Conservation (phyloP, 768 basidiomycete species). For the Phanerochaete carnosa region DNA sequence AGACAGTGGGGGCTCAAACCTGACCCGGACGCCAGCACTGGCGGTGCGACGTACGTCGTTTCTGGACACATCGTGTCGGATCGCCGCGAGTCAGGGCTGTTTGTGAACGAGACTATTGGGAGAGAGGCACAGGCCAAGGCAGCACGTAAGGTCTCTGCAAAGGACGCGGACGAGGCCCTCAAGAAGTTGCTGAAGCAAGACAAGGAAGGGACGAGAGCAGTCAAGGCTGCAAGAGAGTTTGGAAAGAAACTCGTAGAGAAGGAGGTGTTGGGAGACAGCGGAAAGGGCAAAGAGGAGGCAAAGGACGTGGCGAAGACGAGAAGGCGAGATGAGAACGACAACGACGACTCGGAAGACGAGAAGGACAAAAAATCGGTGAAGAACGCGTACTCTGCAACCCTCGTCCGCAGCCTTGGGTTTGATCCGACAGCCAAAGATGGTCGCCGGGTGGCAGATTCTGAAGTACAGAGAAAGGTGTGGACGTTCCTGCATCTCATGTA, state of each 20-base stretch:
- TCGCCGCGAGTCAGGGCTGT: conserved; percentile 36
- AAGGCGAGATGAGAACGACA: not conserved
- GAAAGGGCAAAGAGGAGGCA: conserved; percentile 16
- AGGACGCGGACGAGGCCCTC: conserved; percentile 60
- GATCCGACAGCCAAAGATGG: conserved; percentile 66
- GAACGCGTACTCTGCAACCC: conserved; percentile 57
- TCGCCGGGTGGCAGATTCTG: conserved; percentile 32
- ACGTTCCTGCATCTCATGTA: not conserved
- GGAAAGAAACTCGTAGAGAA: conserved; percentile 26
- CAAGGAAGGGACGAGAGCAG: conserved; percentile 63
- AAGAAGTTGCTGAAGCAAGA: conserved; percentile 60
- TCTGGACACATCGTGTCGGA: conserved; percentile 73
- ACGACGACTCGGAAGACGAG: conserved; percentile 10
- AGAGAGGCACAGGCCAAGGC: conserved; percentile 78
- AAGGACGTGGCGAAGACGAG: conserved; percentile 19
- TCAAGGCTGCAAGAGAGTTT: conserved; percentile 57
- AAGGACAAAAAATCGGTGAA: conserved; percentile 25
- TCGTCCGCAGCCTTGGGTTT: conserved; percentile 75
- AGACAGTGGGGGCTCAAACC: conserved; percentile 79
- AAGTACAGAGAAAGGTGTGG: conserved; percentile 57
- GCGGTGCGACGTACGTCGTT: conserved; percentile 70
- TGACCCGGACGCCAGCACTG: conserved; percentile 30
- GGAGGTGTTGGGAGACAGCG: conserved; percentile 13
- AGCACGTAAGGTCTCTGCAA: conserved; percentile 54
- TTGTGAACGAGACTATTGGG: conserved; percentile 68